Evolutionary conservation across 1,139 yeast species (phyloP), one percentile per base, ranked within the genome.

Genomic region (Arxiozyma telluris): DNA sequence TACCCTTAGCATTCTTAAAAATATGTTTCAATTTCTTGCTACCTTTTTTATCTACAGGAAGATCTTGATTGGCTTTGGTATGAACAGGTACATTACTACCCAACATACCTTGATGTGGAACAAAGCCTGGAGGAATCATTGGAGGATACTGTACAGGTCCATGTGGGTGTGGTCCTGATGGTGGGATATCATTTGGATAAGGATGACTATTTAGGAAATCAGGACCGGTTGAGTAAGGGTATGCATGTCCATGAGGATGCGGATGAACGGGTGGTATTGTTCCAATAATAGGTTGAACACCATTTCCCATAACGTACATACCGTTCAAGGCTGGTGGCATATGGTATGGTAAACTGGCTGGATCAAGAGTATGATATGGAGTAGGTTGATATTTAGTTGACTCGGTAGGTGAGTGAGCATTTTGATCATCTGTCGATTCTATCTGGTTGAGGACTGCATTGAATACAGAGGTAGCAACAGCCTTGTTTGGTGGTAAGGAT

Each of bases 401-500:
- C 42, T 21, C 38, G 34, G 39, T 34, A 54, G 21, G n/a, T 12
- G 34, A 25, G 22, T 21, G 42, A 12, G 27, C 39, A 45, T 18
- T 34, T 34, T 34, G 42, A 34, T 49, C 44, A 50, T 50, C 49
- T 41, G 25, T 42, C 41, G 61, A 49, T 21, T 54, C 56, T 44
- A 58, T 59, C 50, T 66, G 71, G 51, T 63, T 60, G 53, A 68
- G 57, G 41, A 69, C 71, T 7, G 71, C 69, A 55, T 66, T 64
- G 56, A 65, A 68, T 21, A 68, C 61, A 38, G 68, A 67, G 46
- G 63, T 66, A 2, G 72, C 71, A 42, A 68, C 66, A n/a, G 56
- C 56, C 34, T 57, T 60, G 30, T 58, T 56, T 47, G 61, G 61
- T 42, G 55, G 61, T 38, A 54, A 48, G 12, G 49, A 46, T 25